Conservation (phyloP, 495 filamentous ascomycete genomes). For the Astrothelium subdiscretum region DNA sequence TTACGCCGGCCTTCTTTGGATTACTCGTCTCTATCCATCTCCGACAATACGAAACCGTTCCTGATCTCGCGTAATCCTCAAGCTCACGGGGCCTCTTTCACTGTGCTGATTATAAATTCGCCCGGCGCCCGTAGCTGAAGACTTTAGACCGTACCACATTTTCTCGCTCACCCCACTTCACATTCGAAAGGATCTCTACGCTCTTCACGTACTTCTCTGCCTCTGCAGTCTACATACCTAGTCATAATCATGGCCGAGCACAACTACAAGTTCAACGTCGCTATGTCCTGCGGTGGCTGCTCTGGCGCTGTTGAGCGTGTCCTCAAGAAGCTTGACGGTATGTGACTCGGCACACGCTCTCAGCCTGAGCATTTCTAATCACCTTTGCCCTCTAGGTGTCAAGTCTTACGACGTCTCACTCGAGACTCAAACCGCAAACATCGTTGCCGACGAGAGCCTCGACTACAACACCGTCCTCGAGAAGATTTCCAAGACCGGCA, state of each 20-base stretch:
- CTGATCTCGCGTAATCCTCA: neutral
- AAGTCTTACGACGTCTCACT: constrained; percentile 78
- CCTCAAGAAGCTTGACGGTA: constrained; percentile 89
- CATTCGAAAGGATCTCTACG: no score
- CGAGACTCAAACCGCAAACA: constrained; percentile 63
- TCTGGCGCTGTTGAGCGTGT: constrained; percentile 73
- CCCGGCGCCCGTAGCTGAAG: neutral
- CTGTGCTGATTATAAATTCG: constrained; percentile 2
- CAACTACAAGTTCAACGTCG: constrained; percentile 58
- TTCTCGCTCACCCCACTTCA: neutral
- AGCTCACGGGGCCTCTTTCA: no score
- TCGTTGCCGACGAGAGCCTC: constrained; percentile 53
- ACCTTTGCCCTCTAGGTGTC: constrained; percentile 47
- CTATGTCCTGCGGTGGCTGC: constrained; percentile 60
- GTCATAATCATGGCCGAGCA: constrained; percentile 43
- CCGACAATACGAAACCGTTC: neutral
- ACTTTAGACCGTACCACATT: neutral
- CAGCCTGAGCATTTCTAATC: neutral
- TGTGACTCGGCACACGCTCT: constrained; percentile 16
- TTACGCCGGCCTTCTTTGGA: neutral
- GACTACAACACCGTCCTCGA: constrained; percentile 70
- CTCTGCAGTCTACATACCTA: constrained; percentile 38
- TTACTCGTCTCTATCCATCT: neutral
- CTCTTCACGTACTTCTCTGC: neutral
- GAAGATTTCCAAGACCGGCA: constrained; percentile 92